A percentile compares a stretch with the other conserved stretches of the same genome.
Evolutionary conservation across 2,329 filamentous ascomycete genomes (phyloP).

Genomic region (Bipolaris zeicola): DNA sequence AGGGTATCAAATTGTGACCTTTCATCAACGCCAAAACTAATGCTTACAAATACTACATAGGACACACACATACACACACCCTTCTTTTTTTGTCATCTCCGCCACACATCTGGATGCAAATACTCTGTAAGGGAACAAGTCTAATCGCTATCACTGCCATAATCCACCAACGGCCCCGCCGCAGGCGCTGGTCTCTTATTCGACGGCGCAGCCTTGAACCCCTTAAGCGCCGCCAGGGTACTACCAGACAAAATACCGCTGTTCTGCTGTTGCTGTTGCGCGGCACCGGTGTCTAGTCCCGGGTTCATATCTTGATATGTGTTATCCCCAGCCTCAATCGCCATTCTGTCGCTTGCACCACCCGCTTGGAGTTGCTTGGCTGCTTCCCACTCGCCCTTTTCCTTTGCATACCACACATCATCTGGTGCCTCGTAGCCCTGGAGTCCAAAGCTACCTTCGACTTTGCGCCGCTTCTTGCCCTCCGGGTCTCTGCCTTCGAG

Average conservation of each 20-base stretch:
- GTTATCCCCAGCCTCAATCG: constrained; percentile 54
- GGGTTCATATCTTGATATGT: constrained; percentile 26
- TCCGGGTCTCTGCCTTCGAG: constrained; percentile 90
- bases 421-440: constrained; percentile 94
- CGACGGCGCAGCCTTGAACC: constrained; percentile 49
- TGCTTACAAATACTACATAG: no score
- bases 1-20: no score
- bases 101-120: no score
- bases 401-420: constrained; percentile 87
- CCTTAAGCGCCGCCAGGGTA: constrained; percentile 78
- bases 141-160: constrained; percentile 75
- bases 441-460: constrained; percentile 84
- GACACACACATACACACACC: no score
- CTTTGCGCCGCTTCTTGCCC: constrained; percentile 83
- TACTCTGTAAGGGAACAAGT: no score
- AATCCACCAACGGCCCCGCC: constrained; percentile 79
- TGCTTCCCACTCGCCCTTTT: constrained; percentile 69
- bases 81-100: no score
- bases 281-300: no score
- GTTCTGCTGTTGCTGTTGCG: constrained; percentile 32
- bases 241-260: constrained; percentile 80
- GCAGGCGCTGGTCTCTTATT: constrained; percentile 61
- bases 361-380: constrained; percentile 64
- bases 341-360: constrained; percentile 60
- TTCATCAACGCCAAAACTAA: no score